Evolutionary conservation across 192 early-diverging fungal species (phyloP).

Genomic region (Globomyces pollinis-pini): DNA sequence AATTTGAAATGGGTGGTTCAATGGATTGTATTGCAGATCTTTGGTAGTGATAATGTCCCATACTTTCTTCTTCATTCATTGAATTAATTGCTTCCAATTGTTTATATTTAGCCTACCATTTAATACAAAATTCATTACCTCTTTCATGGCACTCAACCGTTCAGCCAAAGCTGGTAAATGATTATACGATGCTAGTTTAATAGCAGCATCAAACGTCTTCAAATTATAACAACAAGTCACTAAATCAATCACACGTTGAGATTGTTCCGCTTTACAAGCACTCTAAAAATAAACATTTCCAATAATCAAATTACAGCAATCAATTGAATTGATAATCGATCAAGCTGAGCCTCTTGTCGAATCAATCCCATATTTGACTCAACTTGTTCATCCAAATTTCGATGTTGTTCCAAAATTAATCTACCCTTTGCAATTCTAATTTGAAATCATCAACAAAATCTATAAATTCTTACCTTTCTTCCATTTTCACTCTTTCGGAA

Average conservation of each 20-base stretch:
- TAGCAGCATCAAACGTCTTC: slow-evolving; percentile 70
- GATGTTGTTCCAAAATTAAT: not conserved
- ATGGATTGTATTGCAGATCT: no score
- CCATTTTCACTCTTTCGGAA: slow-evolving; percentile 7
- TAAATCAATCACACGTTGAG: slow-evolving; percentile 75
- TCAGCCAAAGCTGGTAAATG: slow-evolving; percentile 66
- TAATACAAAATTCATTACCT: slow-evolving; percentile 17
- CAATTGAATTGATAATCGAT: slow-evolving; percentile 68
- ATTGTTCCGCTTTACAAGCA: slow-evolving; percentile 71
- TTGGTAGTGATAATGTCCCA: no score
- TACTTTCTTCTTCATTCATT: no score
- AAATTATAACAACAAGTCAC: slow-evolving; percentile 49
- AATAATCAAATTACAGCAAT: slow-evolving; percentile 49
- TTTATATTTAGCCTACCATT: no score
- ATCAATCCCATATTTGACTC: not conserved
- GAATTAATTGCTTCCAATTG: no score
- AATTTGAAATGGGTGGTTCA: no score
- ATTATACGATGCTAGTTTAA: slow-evolving; percentile 72
- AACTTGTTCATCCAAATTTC: slow-evolving; percentile 3
- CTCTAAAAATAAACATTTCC: no score
- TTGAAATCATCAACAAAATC: slow-evolving; percentile 2
- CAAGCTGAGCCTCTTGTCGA: slow-evolving; percentile 26
- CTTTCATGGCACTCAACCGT: slow-evolving; percentile 57
- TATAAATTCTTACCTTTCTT: slow-evolving; percentile 25
- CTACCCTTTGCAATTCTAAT: slow-evolving; percentile 11